Conservation (phyloP, 345 rosid genomes). For the Pugionium dolabratum region DNA sequence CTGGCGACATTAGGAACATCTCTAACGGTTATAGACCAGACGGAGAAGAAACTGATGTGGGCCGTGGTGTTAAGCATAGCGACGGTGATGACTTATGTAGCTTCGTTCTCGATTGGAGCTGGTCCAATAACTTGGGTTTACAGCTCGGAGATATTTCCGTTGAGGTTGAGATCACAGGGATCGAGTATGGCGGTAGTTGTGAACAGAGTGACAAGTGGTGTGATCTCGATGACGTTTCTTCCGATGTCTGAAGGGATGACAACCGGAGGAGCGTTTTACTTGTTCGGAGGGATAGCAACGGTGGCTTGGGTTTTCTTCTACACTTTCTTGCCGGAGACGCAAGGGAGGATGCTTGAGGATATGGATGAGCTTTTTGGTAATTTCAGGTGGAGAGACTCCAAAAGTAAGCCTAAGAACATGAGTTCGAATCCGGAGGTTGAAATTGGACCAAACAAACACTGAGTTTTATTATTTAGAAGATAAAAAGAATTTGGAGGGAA, state of each 20-base stretch:
- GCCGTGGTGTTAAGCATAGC: constrained; percentile 58
- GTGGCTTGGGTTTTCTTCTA: constrained; percentile 63
- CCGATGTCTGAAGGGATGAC: constrained; percentile 56
- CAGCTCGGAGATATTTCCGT: constrained; percentile 83
- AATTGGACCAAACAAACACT: constrained; percentile 24
- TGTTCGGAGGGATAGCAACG: constrained; percentile 54
- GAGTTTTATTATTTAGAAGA: background rate
- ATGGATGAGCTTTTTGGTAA: constrained; percentile 65
- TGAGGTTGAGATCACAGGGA: constrained; percentile 81
- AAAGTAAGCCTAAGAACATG: constrained; percentile 31
- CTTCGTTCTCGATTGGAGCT: constrained; percentile 79
- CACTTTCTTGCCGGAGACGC: constrained; percentile 67
- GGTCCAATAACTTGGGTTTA: constrained; percentile 91
- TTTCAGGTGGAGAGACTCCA: constrained; percentile 52
- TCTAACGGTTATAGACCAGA: constrained; percentile 52
- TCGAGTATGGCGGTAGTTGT: constrained; percentile 64
- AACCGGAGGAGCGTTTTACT: constrained; percentile 73
- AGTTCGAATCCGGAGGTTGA: constrained; percentile 28
- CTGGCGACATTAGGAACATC: constrained; percentile 46
- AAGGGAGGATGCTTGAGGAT: constrained; percentile 72
- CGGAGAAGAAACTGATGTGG: constrained; percentile 56
- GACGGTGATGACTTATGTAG: constrained; percentile 63
- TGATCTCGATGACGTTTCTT: constrained; percentile 58
- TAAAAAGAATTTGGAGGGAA: background rate
- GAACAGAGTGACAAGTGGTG: constrained; percentile 79